These are phyloP conservation scores for Didymella segeticola DNA, from an alignment of 2,329 filamentous ascomycete genomes.

Conservation along the genomic window DNA sequence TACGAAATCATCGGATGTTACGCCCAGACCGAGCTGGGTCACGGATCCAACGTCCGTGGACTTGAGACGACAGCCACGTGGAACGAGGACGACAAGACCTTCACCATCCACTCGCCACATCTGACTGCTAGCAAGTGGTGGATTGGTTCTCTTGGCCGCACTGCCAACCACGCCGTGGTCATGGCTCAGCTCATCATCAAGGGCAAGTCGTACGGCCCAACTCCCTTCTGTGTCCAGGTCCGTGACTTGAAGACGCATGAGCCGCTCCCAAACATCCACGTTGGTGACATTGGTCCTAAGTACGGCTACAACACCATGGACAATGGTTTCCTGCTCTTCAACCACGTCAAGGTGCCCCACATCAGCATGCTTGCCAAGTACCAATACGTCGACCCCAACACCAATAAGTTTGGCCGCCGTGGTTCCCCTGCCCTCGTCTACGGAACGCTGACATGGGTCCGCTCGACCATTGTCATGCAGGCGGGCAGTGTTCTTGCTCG, in stretches of 20 bases:
- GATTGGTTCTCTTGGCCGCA: slow-evolving; percentile 79
- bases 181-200: slow-evolving; percentile 77
- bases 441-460: slow-evolving; percentile 78
- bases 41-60: slow-evolving; percentile 70
- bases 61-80: slow-evolving; percentile 76
- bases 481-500: slow-evolving; percentile 74
- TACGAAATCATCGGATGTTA: slow-evolving; percentile 82
- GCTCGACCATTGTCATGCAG: slow-evolving; percentile 75
- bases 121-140: slow-evolving; percentile 84
- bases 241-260: slow-evolving; percentile 59
- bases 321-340: slow-evolving; percentile 80
- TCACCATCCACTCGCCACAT: slow-evolving; percentile 74
- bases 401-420: slow-evolving; percentile 71
- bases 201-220: slow-evolving; percentile 74
- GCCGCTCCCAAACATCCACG: slow-evolving; percentile 63
- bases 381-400: slow-evolving; percentile 71
- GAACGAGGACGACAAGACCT: slow-evolving; percentile 76
- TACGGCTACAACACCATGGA: slow-evolving; percentile 84
- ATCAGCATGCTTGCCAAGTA: slow-evolving; percentile 75
- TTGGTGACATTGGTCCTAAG: slow-evolving; percentile 83
- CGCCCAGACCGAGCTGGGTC: slow-evolving; percentile 80
- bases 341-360: slow-evolving; percentile 77
- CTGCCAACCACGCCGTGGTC: slow-evolving; percentile 78
- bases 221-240: slow-evolving; percentile 80
- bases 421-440: slow-evolving; percentile 73